Base-by-base conservation (phyloP, 257 asterid genomes). In the Gentiana straminea region DNA sequence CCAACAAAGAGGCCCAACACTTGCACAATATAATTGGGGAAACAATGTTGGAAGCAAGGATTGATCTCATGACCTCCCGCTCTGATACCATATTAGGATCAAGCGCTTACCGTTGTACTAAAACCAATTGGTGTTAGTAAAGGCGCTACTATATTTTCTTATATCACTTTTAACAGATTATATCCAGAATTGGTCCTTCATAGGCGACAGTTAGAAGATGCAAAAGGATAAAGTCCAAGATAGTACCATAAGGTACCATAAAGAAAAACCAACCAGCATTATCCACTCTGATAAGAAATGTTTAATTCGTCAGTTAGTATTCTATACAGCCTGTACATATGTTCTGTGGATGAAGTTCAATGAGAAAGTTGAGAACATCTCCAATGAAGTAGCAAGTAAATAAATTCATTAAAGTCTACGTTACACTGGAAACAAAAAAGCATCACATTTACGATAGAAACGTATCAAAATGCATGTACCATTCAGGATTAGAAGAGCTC, bases 261-360 rank as follows among this genome's bases (percentile, higher is more conserved):
- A 64, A 71, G 83, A 69, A 65, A 75, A 74, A 76, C 67, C 81
- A 80, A 84, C 66, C 84, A 58, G 85, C 78, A 78, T 6, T 73
- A 64, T 65, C 81, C 87, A 73, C 62, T 79, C 84, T 64, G 83
- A 73, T 69, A 74, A 86, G 71, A 73, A 68, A 71, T 62, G 68
- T 76, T 61, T 68, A 72, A 63, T 60, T 51, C 59, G 73, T 70
- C 76, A 70, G 73, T 70, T 68, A 46, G 24, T 55, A 58, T 51
- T 69, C 67, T 44, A 49, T 58, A 24, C 49, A 46, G 44, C 56
- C 15, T 49, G 48, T 24, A 41, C 11, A 37, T 55, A 35, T 49
- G 10, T 12, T 53, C 64, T 68, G 37, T 57, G 36, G 49, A 43
- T 46, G 60, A 58, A 49, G 48, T 35, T 55, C 15, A 37, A 4